Evolutionary conservation across 495 filamentous ascomycete species (phyloP), one percentile per base, ranked within the genome.

Genomic region (Pyrenula aspistea): DNA sequence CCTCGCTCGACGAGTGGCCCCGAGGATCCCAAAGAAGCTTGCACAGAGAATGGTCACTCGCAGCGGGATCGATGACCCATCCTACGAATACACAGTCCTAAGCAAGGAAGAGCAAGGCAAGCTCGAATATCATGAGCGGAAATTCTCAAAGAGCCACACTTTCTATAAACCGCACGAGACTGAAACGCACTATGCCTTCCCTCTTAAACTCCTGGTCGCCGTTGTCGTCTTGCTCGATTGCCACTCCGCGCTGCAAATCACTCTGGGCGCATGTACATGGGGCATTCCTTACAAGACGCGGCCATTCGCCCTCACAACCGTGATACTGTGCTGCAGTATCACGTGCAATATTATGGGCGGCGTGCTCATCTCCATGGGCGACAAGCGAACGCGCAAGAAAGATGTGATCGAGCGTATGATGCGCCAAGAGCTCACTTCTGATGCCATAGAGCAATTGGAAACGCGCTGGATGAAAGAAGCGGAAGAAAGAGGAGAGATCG

Each of bases 91-190:
- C 56, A 77, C 76, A 0, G 85, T 91, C 0, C 73, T 92, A 2
- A 76, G 73, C 19, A 76, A 75, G 12, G 67, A 73, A 36, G 81
- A 89, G 62, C 83, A 89, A 62, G 69, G 68, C 24, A 75, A 73
- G 31, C 73, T 92, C 12, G 73, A 79, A 48, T 81, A 90, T 60
- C 87, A 92, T 62, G 84, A 89, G 61, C 75, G 70, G 25, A 90
- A 89, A 61, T 85, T 90, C 59, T 74, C 83, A 60, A 86, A 82
- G 54, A 85, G 83, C 0, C 88, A 92, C 63, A 87, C 85, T 1
- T 92, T 89, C 68, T 92, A 90, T 73, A 89, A 88, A 65, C 88
- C 88, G 0, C 86, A 92, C 68, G 88, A 90, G 70, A 91, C 87
- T 0, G 69, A 79, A 48, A 91, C 87, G 1, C 88, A 92, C 63